Evolutionary conservation across 1,139 yeast species (phyloP), one percentile per base, ranked within the genome.

Genomic region (Suhomyces bribrorum): DNA sequence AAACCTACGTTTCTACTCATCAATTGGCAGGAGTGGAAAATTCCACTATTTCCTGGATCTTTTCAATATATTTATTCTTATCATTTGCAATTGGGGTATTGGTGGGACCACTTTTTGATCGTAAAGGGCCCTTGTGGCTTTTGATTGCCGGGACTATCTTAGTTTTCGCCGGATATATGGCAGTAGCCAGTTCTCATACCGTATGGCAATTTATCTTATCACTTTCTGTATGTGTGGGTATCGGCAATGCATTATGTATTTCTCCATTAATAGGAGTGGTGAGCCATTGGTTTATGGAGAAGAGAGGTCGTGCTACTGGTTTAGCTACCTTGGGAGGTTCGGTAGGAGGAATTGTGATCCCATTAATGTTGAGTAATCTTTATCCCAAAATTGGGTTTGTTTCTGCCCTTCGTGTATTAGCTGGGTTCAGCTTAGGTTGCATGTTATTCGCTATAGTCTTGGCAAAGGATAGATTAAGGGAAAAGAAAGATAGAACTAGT

Each of bases 301-400:
- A 59, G 38, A 47, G 72, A 38, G 74, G 72, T 2, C 45, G 56
- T 31, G 69, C 69, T 14, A 59, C 61, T 20, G 71, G 69, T 0
- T 40, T 64, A 17, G 72, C 72, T 11, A 66, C 73, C 3, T 50
- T 60, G 22, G 74, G 73, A 4, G 73, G 73, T 1, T 62, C 69
- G 3, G 53, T 66, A 4, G 74, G 74, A 8, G 72, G 73, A 2
- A 54, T 66, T 8, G 50, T 61, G 5, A 56, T 66, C 29, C 71
- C 72, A 2, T 49, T 66, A 32, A 53, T 67, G 53, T 55, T 68
- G 29, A 55, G 69, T 31, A 45, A 57, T 5, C 52, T 67, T 14
- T 66, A 60, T 38, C 49, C 53, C 2, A 50, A 51, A 37, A 54
- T 62, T 16, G 73, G 70, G 2, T 68, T 57, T 47, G 53, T 48